phyloP scores from a whole-genome alignment of 2,329 filamentous ascomycete genomes.

The Rhynchosporium agropyri region DNA sequence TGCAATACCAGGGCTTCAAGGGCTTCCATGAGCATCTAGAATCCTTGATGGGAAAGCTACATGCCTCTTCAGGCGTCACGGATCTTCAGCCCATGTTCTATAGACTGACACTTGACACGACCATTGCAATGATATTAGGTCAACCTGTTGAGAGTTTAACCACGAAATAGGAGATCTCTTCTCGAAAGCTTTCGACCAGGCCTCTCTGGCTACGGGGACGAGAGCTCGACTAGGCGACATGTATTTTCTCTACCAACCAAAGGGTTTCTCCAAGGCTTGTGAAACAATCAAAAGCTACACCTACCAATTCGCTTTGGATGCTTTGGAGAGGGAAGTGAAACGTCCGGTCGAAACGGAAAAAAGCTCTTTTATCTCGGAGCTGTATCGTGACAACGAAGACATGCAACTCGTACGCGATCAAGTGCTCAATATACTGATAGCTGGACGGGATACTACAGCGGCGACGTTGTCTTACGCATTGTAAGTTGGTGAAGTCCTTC shows the following conservation, averaged over 20 bases:
- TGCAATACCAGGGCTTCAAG: conserved; percentile 38
- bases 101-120: conserved; percentile 56
- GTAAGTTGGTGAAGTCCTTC: conserved; percentile 18
- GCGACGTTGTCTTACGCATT: conserved; percentile 25
- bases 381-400: conserved; percentile 17
- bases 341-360: conserved; percentile 26
- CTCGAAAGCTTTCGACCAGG: conserved; percentile 44
- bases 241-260: conserved; percentile 35
- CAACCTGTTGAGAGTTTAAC: conserved; percentile 48
- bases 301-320: conserved; percentile 35
- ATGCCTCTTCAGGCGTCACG: conserved; percentile 43
- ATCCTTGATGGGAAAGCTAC: conserved; percentile 39
- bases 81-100: conserved; percentile 62
- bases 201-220: conserved; percentile 40
- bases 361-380: conserved; percentile 21
- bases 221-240: conserved; percentile 39
- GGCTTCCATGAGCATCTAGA: conserved; percentile 54
- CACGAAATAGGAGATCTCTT: conserved; percentile 41
- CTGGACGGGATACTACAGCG: conserved; percentile 47
- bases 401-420: conserved; percentile 37
- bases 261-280: conserved; percentile 36
- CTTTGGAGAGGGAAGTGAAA: conserved; percentile 26
- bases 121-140: conserved; percentile 61
- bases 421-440: conserved; percentile 42
- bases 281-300: conserved; percentile 29